Evolutionary conservation across 169 alveolate genomes (phyloP).

Genomic region (Plasmodium chabaudi): DNA sequence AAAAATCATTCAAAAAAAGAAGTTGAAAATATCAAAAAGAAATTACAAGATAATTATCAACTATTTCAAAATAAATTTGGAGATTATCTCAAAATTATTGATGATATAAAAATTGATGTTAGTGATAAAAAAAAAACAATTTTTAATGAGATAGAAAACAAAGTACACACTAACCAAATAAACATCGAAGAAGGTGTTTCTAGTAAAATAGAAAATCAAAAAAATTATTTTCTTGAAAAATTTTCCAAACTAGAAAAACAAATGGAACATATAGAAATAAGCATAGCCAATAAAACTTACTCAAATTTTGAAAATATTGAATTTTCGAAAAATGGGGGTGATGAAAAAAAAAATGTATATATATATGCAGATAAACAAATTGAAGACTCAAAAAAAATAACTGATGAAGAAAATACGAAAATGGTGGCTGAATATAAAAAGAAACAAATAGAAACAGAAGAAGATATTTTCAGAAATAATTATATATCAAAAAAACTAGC

Average conservation of each 20-base stretch:
- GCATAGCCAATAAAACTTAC: neutral
- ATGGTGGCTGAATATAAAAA: neutral
- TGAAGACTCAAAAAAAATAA: neutral
- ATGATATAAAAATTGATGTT: slow-evolving; percentile 40
- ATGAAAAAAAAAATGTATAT: neutral
- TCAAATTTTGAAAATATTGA: neutral
- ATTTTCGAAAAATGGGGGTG: neutral
- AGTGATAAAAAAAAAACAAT: slow-evolving; percentile 37
- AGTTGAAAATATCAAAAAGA: slow-evolving; percentile 55
- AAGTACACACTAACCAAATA: slow-evolving; percentile 29
- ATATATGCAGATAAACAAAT: neutral
- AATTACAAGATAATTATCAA: slow-evolving; percentile 54
- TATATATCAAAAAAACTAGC: slow-evolving; percentile 4
- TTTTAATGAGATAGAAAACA: slow-evolving; percentile 44
- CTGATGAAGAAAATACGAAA: neutral
- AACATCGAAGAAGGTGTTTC: slow-evolving; percentile 34
- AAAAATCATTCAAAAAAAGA: slow-evolving; percentile 48
- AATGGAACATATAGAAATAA: slow-evolving; percentile 2
- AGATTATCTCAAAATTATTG: slow-evolving; percentile 49
- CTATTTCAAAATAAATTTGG: slow-evolving; percentile 34
- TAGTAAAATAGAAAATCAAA: slow-evolving; percentile 40
- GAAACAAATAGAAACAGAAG: neutral
- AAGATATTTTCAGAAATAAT: neutral
- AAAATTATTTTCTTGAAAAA: slow-evolving; percentile 28
- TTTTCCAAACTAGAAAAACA: slow-evolving; percentile 34